Evolutionary conservation across 1,284 basidiomycete genomes (phyloP).

Genomic region (Taiwanofungus camphoratus): DNA sequence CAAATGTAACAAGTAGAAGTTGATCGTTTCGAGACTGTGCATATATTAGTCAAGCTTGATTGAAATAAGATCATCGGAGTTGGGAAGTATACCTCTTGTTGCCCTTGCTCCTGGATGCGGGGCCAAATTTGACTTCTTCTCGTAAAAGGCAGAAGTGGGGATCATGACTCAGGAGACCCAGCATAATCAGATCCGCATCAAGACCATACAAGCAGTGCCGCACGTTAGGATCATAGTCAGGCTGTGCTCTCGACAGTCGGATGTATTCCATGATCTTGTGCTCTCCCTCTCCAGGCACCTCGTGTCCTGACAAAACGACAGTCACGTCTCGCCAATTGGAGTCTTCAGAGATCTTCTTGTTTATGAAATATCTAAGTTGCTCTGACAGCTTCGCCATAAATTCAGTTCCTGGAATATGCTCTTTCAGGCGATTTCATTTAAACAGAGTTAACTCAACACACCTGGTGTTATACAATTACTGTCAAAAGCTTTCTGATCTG

Average conservation of each 20-base stretch:
- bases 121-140: slow-evolving; percentile 98
- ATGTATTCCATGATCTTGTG: slow-evolving; percentile 99
- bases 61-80: not conserved
- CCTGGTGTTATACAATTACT: slow-evolving; percentile 99
- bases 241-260: slow-evolving; percentile 89
- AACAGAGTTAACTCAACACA: slow-evolving; percentile 32
- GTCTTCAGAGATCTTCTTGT: slow-evolving; percentile 95
- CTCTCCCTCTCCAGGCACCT: slow-evolving; percentile 98
- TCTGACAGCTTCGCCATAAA: slow-evolving; percentile 92
- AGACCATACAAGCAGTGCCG: slow-evolving; percentile 98
- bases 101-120: slow-evolving; percentile 67
- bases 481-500: slow-evolving; percentile 93
- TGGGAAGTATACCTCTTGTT: slow-evolving; percentile 49
- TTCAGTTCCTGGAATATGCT: slow-evolving; percentile 62
- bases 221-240: slow-evolving; percentile 89
- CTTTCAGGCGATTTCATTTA: not conserved
- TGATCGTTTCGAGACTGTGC: slow-evolving; percentile 75
- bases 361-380: slow-evolving; percentile 93
- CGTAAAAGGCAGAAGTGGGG: slow-evolving; percentile 97
- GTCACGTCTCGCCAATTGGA: slow-evolving; percentile 90
- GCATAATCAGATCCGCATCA: slow-evolving; percentile 98
- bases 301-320: slow-evolving; percentile 96
- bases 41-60: slow-evolving; percentile 1
- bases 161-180: slow-evolving; percentile 94
- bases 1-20: slow-evolving; percentile 93